Evolutionary conservation across 306 rosid species (phyloP).

Genomic region (Lathyrus sativus): DNA sequence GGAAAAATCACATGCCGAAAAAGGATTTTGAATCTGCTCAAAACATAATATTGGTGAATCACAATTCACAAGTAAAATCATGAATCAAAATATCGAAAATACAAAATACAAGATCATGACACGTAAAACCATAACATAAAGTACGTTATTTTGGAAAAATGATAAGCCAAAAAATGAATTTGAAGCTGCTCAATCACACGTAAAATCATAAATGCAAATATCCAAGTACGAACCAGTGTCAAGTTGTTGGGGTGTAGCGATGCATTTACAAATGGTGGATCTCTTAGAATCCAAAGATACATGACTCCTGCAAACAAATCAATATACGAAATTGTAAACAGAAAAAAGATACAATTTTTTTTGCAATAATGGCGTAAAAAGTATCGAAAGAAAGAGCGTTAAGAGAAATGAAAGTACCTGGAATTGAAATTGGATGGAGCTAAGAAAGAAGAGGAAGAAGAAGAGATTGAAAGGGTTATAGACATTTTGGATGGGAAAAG

Average conservation of each 20-base stretch:
- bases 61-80: no score
- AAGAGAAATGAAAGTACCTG: constrained; percentile 26
- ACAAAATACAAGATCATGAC: no score
- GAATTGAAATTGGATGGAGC: constrained; percentile 45
- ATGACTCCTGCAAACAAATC: constrained; percentile 48
- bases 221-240: constrained; percentile 60
- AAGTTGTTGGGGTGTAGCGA: constrained; percentile 67
- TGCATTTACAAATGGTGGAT: constrained; percentile 62
- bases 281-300: constrained; percentile 55
- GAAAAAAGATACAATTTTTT: constrained; percentile 25
- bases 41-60: no score
- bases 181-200: no score
- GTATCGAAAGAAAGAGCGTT: background rate
- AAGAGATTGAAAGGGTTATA: constrained; percentile 43
- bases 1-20: no score
- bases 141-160: background rate
- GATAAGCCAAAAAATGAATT: no score
- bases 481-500: constrained; percentile 31
- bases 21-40: no score
- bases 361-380: background rate
- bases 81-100: no score
- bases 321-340: background rate
- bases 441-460: constrained; percentile 49
- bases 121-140: background rate
- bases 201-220: constrained; percentile 16